Evolutionary conservation across 1,284 basidiomycete species (phyloP).

Genomic region (Peniophora sp.): DNA sequence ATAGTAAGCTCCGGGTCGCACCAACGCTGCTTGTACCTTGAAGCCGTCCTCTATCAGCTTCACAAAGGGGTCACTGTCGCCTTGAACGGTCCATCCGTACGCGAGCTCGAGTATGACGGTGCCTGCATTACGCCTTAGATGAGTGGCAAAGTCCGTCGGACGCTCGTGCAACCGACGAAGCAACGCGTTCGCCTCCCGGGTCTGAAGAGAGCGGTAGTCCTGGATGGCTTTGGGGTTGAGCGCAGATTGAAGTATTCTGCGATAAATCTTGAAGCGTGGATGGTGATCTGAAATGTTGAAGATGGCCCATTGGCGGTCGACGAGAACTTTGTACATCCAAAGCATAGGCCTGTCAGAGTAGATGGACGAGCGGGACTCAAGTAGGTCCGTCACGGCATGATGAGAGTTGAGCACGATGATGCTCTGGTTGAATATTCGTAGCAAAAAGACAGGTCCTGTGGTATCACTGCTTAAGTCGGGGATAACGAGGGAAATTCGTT

Average conservation of each 20-base stretch:
- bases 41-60: conserved; percentile 12
- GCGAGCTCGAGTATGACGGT: conserved; percentile 29
- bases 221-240: conserved; percentile 25
- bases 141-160: conserved; percentile 29
- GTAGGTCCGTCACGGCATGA: conserved; percentile 23
- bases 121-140: conserved; percentile 29
- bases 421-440: conserved; percentile 25
- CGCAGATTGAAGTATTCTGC: conserved; percentile 27
- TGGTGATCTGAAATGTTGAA: conserved; percentile 26
- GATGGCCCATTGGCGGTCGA: conserved; percentile 24
- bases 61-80: conserved; percentile 26
- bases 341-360: conserved; percentile 34
- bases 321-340: conserved; percentile 35
- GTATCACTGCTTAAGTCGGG: background rate
- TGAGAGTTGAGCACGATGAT: conserved; percentile 29
- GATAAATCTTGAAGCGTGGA: conserved; percentile 29
- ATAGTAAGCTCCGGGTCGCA: conserved; percentile 13
- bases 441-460: conserved; percentile 23
- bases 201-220: conserved; percentile 24
- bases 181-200: conserved; percentile 29
- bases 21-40: conserved; percentile 4
- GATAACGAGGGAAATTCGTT: background rate
- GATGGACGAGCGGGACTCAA: conserved; percentile 28
- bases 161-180: conserved; percentile 24
- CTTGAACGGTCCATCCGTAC: conserved; percentile 27